These are phyloP conservation scores for Aspergillus udagawae DNA, from an alignment of 2,329 filamentous ascomycete genomes.

Conservation along the genomic window DNA sequence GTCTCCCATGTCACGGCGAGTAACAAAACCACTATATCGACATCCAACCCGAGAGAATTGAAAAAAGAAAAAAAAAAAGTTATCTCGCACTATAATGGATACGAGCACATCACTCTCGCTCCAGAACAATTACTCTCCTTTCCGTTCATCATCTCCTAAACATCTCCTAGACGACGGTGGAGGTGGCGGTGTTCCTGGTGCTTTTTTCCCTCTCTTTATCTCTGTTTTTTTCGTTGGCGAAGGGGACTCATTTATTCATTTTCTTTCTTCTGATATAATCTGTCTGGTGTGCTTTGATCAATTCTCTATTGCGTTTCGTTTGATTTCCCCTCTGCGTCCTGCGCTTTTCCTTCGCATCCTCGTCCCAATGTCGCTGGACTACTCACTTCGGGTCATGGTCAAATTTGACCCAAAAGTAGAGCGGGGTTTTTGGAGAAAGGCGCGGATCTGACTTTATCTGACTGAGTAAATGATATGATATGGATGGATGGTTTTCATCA, in stretches of 20 bases:
- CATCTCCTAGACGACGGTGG: constrained; percentile 32
- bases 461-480: constrained; percentile 17
- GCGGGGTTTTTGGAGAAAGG: background rate
- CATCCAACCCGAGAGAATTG: constrained; percentile 11
- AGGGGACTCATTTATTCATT: constrained; percentile 26
- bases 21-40: constrained; percentile 10
- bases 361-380: constrained; percentile 1
- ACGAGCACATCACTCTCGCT: constrained; percentile 27
- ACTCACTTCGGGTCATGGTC: background rate
- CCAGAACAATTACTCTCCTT: constrained; percentile 23
- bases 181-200: constrained; percentile 38
- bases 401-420: constrained; percentile 9
- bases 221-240: constrained; percentile 29
- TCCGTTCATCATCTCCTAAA: constrained; percentile 28
- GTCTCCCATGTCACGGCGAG: constrained; percentile 10
- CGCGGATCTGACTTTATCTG: constrained; percentile 6
- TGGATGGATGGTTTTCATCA: constrained; percentile 14
- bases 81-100: constrained; percentile 22
- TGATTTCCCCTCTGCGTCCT: constrained; percentile 19
- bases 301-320: constrained; percentile 10
- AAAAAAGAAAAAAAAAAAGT: constrained; percentile 18
- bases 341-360: constrained; percentile 9
- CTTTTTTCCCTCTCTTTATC: constrained; percentile 18
- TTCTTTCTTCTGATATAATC: constrained; percentile 20
- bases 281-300: constrained; percentile 20